phyloP scores from a whole-genome alignment of 805 yeast genomes.

The Scheffersomyces spartinae region DNA sequence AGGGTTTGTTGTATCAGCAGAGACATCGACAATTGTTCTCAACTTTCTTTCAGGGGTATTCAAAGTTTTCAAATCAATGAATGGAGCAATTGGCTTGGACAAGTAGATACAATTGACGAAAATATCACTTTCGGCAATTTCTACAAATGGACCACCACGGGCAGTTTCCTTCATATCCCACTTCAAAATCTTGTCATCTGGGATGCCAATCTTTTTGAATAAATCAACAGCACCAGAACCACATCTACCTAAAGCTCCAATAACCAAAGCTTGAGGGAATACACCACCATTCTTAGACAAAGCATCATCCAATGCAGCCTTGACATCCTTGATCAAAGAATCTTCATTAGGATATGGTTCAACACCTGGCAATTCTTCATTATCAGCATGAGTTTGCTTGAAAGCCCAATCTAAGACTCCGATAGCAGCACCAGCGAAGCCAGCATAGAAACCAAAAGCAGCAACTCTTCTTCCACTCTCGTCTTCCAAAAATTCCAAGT shows the following conservation, averaged over 20 bases:
- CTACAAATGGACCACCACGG: conserved; percentile 93
- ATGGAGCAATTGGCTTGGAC: conserved; percentile 89
- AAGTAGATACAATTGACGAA: conserved; percentile 94
- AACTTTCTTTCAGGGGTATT: conserved; percentile 61
- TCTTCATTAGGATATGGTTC: conserved; percentile 74
- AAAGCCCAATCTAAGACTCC: conserved; percentile 93
- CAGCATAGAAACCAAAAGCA: conserved; percentile 98
- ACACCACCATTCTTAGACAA: conserved; percentile 44
- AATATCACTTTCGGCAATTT: conserved; percentile 78
- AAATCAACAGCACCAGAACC: conserved; percentile 94
- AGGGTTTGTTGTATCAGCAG: conserved; percentile 98
- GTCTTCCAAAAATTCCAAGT: conserved; percentile 87
- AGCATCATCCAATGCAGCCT: conserved; percentile 45
- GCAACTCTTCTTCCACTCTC: conserved; percentile 98
- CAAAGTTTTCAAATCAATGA: conserved; percentile 58
- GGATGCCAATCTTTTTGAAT: conserved; percentile 73
- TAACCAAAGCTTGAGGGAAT: conserved; percentile 72
- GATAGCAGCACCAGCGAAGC: conserved; percentile 99
- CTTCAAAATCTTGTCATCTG: conserved; percentile 69
- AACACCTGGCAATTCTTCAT: conserved; percentile 66
- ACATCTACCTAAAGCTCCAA: conserved; percentile 98
- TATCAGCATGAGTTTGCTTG: conserved; percentile 63
- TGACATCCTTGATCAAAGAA: conserved; percentile 62
- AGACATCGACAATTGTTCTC: conserved; percentile 91
- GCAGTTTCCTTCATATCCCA: conserved; percentile 99